Evolutionary conservation across 163 green algal genomes (phyloP).

Genomic region (Scenedesmus sp.): DNA sequence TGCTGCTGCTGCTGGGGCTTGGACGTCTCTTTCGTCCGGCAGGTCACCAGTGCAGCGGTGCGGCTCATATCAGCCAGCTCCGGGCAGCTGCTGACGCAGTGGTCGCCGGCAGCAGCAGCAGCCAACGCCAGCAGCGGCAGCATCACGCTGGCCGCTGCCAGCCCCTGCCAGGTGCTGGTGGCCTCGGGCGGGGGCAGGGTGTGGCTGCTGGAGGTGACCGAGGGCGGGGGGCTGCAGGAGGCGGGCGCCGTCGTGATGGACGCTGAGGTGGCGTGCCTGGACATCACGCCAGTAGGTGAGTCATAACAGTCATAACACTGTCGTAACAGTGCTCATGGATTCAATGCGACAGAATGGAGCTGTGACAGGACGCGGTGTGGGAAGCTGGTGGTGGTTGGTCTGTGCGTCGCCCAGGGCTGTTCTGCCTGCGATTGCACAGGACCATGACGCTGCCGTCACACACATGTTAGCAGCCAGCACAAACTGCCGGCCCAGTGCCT

Average conservation of each 20-base stretch:
- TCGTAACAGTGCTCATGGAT: neutral
- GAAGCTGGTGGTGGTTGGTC: too few species aligned
- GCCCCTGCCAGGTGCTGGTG: constrained; percentile 81
- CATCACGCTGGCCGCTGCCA: constrained; percentile 80
- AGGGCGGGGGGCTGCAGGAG: constrained; percentile 67
- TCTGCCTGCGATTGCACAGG: neutral
- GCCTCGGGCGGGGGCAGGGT: constrained; percentile 80
- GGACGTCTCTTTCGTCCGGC: neutral
- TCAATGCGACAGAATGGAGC: neutral
- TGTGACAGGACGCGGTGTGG: too few species aligned
- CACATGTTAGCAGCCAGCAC: too few species aligned
- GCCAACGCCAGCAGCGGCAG: constrained; percentile 31
- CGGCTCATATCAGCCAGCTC: constrained; percentile 74
- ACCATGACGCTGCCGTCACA: neutral
- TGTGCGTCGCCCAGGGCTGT: too few species aligned
- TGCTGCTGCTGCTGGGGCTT: neutral
- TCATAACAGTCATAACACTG: neutral
- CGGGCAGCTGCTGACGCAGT: constrained; percentile 68
- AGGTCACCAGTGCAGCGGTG: constrained; percentile 63
- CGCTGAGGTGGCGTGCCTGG: constrained; percentile 93
- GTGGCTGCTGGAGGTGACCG: constrained; percentile 81
- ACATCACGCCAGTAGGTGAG: constrained; percentile 85
- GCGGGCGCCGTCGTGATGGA: constrained; percentile 67
- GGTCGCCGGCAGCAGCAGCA: constrained; percentile 66
- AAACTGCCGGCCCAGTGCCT: too few species aligned